Base-by-base conservation (phyloP, 1,284 basidiomycete genomes). In the Phlebopus sp. region DNA sequence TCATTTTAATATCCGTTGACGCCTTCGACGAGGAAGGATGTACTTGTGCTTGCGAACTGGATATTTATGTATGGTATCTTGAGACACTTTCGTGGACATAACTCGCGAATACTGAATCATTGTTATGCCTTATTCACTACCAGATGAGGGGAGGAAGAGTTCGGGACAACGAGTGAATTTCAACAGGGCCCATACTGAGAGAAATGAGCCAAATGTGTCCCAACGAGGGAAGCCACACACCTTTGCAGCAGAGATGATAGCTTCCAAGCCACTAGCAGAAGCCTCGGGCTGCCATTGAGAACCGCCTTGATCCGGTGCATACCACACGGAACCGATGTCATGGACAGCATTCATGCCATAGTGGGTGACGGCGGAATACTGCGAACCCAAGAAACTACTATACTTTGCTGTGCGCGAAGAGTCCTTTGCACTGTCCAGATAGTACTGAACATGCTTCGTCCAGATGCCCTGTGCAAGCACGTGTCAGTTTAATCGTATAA, bases 361-460 rank as follows among this genome's bases (percentile, higher is more conserved):
- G 46, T 61, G 65, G 46, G 58, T 57, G n/a, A 77, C 69, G 5
- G 66, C 74, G 2, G 60, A 66, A 15, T 58, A 59, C 48, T 75
- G 75, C 2, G 66, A 63, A 17, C 64, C 61, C n/a, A 75, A 57
- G 60, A 74, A 74, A 9, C 47, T 11, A 27, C 62, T 61, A 43
- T 75, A 76, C 50, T 71, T 73, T 14, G 60, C 60, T 0, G 58
- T 66, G 15, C 72, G 64, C 37, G 60, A 59, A 21, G 63, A 11
- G 45, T 71, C 68, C 23, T 69, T 66, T 25, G 69, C 73, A 44
- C 44, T 56, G 42, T 73, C 71, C 25, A 75, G 58, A 47, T 76
- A 74, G 49, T 67, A 74, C 41, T 69, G 66, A 9, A 75, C 52
- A 44, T 76, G 74, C 49, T 71, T 78, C 30, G 64, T 74, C 73